These are phyloP conservation scores for Reutealis trisperma DNA, from an alignment of 345 rosid genomes.

Conservation along the genomic window DNA sequence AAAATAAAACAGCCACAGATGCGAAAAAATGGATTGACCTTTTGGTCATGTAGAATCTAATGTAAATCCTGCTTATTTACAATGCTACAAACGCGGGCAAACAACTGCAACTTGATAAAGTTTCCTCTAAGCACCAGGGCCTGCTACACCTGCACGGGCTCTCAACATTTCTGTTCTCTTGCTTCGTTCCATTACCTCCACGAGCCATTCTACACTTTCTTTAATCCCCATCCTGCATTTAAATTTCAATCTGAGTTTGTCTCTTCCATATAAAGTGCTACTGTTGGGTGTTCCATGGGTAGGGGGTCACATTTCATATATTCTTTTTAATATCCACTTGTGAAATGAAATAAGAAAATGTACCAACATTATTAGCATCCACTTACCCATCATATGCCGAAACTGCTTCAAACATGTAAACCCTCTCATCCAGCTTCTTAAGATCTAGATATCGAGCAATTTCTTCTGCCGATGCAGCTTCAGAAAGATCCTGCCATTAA, in stretches of 20 bases:
- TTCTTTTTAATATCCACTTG: neutral
- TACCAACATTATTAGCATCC: neutral
- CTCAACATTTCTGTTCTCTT: constrained; percentile 90
- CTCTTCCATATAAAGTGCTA: neutral
- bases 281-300: neutral
- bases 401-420: constrained; percentile 90
- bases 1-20: neutral
- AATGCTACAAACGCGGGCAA: constrained; percentile 36
- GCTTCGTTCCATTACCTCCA: constrained; percentile 95
- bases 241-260: constrained; percentile 5
- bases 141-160: constrained; percentile 56
- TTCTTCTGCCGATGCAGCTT: constrained; percentile 85
- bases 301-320: neutral
- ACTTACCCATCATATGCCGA: constrained; percentile 92
- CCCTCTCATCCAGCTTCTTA: constrained; percentile 90
- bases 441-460: constrained; percentile 81
- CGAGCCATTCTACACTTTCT: constrained; percentile 86
- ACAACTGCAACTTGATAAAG: constrained; percentile 3
- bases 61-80: constrained; percentile 49
- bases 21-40: constrained; percentile 10
- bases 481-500: constrained; percentile 76
- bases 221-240: constrained; percentile 79
- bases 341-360: neutral
- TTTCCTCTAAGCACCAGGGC: constrained; percentile 40
- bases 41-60: constrained; percentile 23